Conservation (phyloP, 2,329 filamentous ascomycete species). For the Arthrobotrys entomopaga region DNA sequence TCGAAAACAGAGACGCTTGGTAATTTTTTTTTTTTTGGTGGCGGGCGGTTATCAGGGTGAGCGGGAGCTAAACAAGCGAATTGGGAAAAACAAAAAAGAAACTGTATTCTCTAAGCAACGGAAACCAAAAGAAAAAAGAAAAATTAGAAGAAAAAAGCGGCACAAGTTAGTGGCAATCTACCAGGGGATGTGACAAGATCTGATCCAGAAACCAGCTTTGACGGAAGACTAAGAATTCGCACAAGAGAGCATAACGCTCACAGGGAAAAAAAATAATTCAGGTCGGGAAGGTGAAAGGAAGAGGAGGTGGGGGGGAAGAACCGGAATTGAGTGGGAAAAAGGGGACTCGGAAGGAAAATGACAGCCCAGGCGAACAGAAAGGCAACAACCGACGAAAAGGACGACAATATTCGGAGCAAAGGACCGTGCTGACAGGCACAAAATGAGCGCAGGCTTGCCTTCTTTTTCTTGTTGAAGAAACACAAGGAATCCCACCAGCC, state of each 20-base stretch:
- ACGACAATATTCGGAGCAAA: constrained; percentile 45
- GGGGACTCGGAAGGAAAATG: constrained; percentile 43
- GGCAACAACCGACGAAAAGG: constrained; percentile 47
- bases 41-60: constrained; percentile 51
- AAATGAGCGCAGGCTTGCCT: constrained; percentile 29
- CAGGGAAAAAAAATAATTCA: constrained; percentile 13
- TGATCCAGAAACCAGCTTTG: constrained; percentile 16
- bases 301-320: constrained; percentile 24
- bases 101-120: constrained; percentile 40
- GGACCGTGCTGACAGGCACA: constrained; percentile 39
- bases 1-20: constrained; percentile 32
- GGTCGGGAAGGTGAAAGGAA: constrained; percentile 36
- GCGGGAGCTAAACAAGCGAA: constrained; percentile 56
- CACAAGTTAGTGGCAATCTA: constrained; percentile 54
- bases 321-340: constrained; percentile 27
- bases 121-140: constrained; percentile 35
- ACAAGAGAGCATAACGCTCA: constrained; percentile 41
- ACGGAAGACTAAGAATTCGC: constrained; percentile 19
- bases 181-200: constrained; percentile 34
- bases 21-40: constrained; percentile 18
- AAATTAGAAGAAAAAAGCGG: no score
- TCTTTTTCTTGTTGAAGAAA: constrained; percentile 36
- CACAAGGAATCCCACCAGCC: constrained; percentile 42
- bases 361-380: constrained; percentile 43
- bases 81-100: constrained; percentile 28